phyloP scores from a whole-genome alignment of 192 early-diverging fungal genomes.

The Coemansia sp. region DNA sequence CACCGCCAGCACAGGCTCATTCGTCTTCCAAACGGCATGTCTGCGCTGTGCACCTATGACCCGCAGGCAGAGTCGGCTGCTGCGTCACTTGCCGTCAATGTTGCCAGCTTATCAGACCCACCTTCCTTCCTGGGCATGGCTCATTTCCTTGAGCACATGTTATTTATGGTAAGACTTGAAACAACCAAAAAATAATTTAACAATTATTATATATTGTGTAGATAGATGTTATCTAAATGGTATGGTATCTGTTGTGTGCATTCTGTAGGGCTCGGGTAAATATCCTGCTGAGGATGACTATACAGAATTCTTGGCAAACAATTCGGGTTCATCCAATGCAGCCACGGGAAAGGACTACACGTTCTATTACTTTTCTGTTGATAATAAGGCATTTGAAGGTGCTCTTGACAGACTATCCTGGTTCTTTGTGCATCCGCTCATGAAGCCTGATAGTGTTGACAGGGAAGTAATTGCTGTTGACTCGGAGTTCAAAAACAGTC shows the following conservation, averaged over 20 bases:
- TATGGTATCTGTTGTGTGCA: not conserved
- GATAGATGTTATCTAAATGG: not conserved
- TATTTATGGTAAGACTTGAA: constrained; percentile 53
- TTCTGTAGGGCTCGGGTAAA: constrained; percentile 58
- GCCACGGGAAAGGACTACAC: constrained; percentile 20
- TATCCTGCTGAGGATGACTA: constrained; percentile 72
- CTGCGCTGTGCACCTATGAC: constrained; percentile 60
- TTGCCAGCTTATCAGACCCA: constrained; percentile 62
- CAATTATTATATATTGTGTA: not conserved
- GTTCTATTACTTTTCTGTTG: constrained; percentile 15
- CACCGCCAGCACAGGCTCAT: constrained; percentile 61
- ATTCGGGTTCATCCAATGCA: constrained; percentile 38
- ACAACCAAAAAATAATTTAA: too few species aligned
- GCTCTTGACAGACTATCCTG: constrained; percentile 70
- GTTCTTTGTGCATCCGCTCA: constrained; percentile 85
- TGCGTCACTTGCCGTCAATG: constrained; percentile 61
- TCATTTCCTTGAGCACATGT: constrained; percentile 70
- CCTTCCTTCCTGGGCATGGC: constrained; percentile 63
- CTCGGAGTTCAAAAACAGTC: constrained; percentile 87
- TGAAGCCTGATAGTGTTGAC: constrained; percentile 75
- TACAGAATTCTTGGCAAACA: constrained; percentile 18
- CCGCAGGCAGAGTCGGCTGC: constrained; percentile 56
- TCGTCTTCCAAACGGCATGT: constrained; percentile 58
- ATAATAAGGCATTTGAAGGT: constrained; percentile 52
- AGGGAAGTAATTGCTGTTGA: constrained; percentile 87